Base-by-base conservation (phyloP, 257 asterid species). In the Ajuga chamaepitys region DNA sequence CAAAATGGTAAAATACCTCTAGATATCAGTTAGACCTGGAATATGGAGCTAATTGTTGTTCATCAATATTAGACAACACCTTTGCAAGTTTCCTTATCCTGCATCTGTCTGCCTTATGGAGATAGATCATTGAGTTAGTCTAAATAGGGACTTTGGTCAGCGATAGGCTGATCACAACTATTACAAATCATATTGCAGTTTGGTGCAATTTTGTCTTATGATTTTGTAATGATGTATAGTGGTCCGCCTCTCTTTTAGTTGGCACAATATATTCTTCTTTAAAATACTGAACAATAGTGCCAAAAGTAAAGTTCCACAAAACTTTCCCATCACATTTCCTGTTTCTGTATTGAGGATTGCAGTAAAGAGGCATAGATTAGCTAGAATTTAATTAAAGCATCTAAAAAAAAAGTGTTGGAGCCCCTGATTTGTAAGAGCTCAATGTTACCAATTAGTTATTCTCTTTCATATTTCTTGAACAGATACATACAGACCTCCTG, bases 401-500 rank as follows among this genome's bases (percentile, higher is more conserved):
- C 6, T 17, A 60, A 9, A 40, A 41, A 26, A 44, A 18, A 20
- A 20, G 37, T 25, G 11, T 35, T 48, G 47, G n/a, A 62, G 8
- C 5, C 40, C 51, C 65, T 11, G 34, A 18, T 11, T 12, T 62
- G 58, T 3, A 48, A 30, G 40, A 14, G n/a, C n/a, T n/a, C n/a
- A n/a, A n/a, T n/a, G n/a, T n/a, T n/a, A n/a, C n/a, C n/a, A n/a
- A n/a, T n/a, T n/a, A n/a, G n/a, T n/a, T n/a, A n/a, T n/a, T n/a
- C n/a, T n/a, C n/a, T n/a, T n/a, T n/a, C n/a, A n/a, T n/a, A n/a
- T n/a, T n/a, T n/a, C n/a, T n/a, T n/a, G n/a, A n/a, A n/a, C n/a
- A n/a, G n/a, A n/a, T n/a, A 56, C 82, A 85, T 40, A 53, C 70
- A 61, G 38, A 72, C 69, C 91, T 86, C 75, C 85, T 91, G 66